Evolutionary conservation across 2,329 filamentous ascomycete genomes (phyloP).

Genomic region (Fusarium phyllophilum): DNA sequence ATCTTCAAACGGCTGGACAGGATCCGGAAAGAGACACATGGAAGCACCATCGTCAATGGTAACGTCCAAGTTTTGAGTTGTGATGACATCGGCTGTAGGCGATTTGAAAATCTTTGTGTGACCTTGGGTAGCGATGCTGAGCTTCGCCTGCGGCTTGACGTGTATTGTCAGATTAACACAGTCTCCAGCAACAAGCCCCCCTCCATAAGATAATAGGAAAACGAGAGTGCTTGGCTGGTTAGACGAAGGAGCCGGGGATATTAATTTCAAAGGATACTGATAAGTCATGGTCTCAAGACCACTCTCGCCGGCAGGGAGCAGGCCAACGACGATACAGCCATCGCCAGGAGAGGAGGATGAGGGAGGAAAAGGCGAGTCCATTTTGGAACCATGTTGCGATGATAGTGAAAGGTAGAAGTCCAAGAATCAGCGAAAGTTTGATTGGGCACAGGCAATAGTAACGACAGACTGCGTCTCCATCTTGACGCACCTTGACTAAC

Average conservation of each 20-base stretch:
- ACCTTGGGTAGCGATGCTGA: slow-evolving; percentile 77
- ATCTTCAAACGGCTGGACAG: slow-evolving; percentile 87
- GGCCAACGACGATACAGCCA: slow-evolving; percentile 78
- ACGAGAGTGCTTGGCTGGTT: slow-evolving; percentile 77
- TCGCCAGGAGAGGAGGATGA: slow-evolving; percentile 80
- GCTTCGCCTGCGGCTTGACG: slow-evolving; percentile 70
- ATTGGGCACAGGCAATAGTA: slow-evolving; percentile 3
- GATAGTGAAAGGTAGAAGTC: slow-evolving; percentile 1
- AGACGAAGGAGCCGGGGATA: slow-evolving; percentile 77
- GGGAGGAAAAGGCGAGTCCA: slow-evolving; percentile 79
- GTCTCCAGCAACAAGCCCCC: slow-evolving; percentile 90
- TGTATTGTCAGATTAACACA: slow-evolving; percentile 77
- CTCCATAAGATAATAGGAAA: slow-evolving; percentile 93
- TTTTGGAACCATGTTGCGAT: slow-evolving; percentile 43
- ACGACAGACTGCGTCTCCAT: slow-evolving; percentile 22
- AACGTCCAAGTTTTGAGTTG: slow-evolving; percentile 66
- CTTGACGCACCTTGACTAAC: slow-evolving; percentile 18
- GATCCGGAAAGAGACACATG: slow-evolving; percentile 83
- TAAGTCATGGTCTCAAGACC: slow-evolving; percentile 81
- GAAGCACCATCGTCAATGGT: slow-evolving; percentile 61
- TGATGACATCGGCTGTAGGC: slow-evolving; percentile 62
- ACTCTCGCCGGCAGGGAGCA: slow-evolving; percentile 77
- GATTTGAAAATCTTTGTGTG: slow-evolving; percentile 98
- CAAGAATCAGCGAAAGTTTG: neutral
- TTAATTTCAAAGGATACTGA: slow-evolving; percentile 94